Base-by-base conservation (phyloP, 768 basidiomycete species). In the Termitomyces titanicus region DNA sequence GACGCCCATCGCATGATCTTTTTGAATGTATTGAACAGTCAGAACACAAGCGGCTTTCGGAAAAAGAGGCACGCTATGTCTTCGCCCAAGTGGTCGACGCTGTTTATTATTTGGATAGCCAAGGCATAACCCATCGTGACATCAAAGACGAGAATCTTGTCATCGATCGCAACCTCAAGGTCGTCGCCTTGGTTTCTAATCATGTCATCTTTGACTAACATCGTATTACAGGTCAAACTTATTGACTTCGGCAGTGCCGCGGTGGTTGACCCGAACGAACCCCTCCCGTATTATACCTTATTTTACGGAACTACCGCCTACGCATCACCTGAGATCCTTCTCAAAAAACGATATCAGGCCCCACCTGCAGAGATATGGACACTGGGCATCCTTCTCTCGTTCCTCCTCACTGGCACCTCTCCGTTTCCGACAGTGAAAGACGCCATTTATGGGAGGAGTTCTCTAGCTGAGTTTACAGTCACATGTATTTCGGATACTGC, bases 301-400 rank as follows among this genome's bases (percentile, higher is more conserved):
- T 97, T 96, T 71, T 97, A 89, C 67, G 96, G 96, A 24, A 95
- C 92, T 52, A 90, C 94, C 7, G 95, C 94, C 42, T 99, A 98
- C 66, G 96, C 96, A 3, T 88, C 96, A 17, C 89, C 96, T 3
- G 96, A 99, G 69, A 91, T 98, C 59, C 84, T 98, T 43, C 83
- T 82, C 29, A 93, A 94, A 69, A 84, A 85, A 66, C 81, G 84
- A 11, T 98, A 99, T 67, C 91, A 90, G 56, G 94, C 96, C 0
- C 85, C 94, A 0, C 94, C 95, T 37, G 94, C 93, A 24, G 96
- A 99, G 69, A 84, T 98, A 42, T 99, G 96, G 96, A 92, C 90
- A 8, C 82, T 97, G 22, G 96, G 96, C 17, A 91, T 98, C 33
- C 82, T 99, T 53, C 85, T 99, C 62, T 96, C 93, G 44, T 97